Evolutionary conservation across 768 basidiomycete species (phyloP).

Genomic region (Xerocomus brunneocitrinus): DNA sequence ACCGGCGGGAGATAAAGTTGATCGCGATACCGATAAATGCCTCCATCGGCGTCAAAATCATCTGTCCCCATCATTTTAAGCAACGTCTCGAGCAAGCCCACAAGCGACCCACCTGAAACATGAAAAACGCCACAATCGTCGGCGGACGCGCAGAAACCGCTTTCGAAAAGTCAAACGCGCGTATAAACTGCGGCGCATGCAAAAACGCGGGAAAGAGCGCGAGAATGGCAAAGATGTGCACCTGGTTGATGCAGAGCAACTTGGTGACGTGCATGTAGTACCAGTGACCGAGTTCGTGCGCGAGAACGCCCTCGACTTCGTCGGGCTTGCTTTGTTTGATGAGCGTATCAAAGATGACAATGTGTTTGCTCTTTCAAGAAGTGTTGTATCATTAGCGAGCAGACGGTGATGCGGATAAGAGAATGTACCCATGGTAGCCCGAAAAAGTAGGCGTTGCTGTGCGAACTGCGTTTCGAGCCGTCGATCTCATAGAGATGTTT

Average conservation of each 20-base stretch:
- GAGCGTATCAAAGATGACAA: slow-evolving; percentile 96
- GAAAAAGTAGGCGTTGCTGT: slow-evolving; percentile 98
- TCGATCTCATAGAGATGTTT: slow-evolving; percentile 96
- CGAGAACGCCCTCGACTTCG: slow-evolving; percentile 96
- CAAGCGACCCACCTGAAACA: slow-evolving; percentile 58
- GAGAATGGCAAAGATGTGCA: slow-evolving; percentile 85
- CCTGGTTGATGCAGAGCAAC: slow-evolving; percentile 77
- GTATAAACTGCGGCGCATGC: slow-evolving; percentile 70
- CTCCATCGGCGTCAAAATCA: slow-evolving; percentile 79
- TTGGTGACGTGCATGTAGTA: slow-evolving; percentile 88
- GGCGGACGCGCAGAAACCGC: slow-evolving; percentile 62
- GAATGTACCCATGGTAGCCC: slow-evolving; percentile 83
- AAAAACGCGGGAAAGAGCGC: slow-evolving; percentile 89
- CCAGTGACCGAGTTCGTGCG: slow-evolving; percentile 98
- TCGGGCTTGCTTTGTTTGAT: slow-evolving; percentile 87
- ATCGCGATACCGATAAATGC: slow-evolving; percentile 68
- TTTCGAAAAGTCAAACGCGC: slow-evolving; percentile 76
- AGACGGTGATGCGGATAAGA: not conserved
- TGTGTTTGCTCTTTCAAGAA: slow-evolving; percentile 70
- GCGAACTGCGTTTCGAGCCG: slow-evolving; percentile 91
- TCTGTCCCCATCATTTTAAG: slow-evolving; percentile 34
- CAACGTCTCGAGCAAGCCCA: not conserved
- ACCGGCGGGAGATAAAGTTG: slow-evolving; percentile 79
- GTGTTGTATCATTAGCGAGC: not conserved
- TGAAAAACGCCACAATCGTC: slow-evolving; percentile 79